These are phyloP conservation scores for Colletotrichum euphorbiae DNA, from an alignment of 2,329 filamentous ascomycete species.

Conservation along the genomic window DNA sequence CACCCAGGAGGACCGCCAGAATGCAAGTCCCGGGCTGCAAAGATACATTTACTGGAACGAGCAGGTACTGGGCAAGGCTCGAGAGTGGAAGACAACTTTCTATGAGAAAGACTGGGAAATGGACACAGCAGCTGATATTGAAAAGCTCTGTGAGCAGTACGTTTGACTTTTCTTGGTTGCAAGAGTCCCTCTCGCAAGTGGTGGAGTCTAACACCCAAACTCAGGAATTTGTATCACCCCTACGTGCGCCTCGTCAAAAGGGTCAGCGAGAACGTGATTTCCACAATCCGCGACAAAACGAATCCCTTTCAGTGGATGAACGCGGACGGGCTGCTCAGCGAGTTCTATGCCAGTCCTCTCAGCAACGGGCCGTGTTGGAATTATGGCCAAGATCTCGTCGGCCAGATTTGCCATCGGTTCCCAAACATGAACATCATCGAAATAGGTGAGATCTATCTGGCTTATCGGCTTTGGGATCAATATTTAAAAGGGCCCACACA, in stretches of 20 bases:
- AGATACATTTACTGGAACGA: conserved; percentile 26
- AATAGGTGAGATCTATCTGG: not conserved
- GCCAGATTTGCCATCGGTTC: conserved; percentile 8
- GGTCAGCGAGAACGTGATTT: conserved; percentile 10
- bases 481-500: not conserved
- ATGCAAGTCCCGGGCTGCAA: not conserved
- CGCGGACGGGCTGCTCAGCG: conserved; percentile 17
- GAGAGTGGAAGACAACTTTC: conserved; percentile 1
- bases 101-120: conserved; percentile 2
- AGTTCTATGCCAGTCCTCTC: conserved; percentile 26
- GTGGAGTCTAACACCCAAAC: conserved; percentile 2
- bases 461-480: not conserved
- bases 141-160: not conserved
- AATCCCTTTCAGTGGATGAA: conserved; percentile 28
- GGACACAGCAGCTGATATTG: conserved; percentile 1
- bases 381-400: conserved; percentile 5
- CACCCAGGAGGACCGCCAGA: conserved; percentile 9
- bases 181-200: not conserved
- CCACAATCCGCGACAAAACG: conserved; percentile 16
- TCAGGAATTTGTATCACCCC: conserved; percentile 1
- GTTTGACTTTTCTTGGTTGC: not conserved
- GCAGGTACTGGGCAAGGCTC: conserved; percentile 5
- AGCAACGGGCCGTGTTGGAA: conserved; percentile 18
- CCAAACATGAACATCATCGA: conserved; percentile 12
- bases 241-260: not conserved